Base-by-base conservation (phyloP, 2,329 filamentous ascomycete species). In the Claviceps pusilla region DNA sequence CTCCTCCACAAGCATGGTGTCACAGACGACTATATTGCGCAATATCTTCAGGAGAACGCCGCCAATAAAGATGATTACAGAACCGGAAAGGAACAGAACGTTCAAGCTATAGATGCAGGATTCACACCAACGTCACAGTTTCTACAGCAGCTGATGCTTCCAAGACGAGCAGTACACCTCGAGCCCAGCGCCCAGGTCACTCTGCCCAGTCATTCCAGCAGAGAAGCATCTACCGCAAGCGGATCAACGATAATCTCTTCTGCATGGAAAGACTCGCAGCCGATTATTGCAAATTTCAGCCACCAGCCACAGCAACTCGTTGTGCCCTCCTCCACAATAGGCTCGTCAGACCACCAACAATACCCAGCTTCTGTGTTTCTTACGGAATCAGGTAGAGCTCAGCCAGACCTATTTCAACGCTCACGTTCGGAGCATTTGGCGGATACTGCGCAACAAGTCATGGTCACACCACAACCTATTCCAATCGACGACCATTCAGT, bases 1-100 rank as follows among this genome's bases (percentile, higher is more conserved):
- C 70, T 89, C 19, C 72, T 88, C 39, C 70, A 73, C 52, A 68
- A 74, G 47, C 71, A 78, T 59, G 83, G 84, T 3, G 69, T 86
- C 28, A 66, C 69, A 46, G 77, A 83, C 56, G 69, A 73, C 7
- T 76, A 78, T 47, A 75, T 86, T 55, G 68, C 74, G 50, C 64
- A 64, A 47, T 73, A 66, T 54, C 57, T 74, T 11, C 66, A 69
- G 43, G 57, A 58, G 11, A 55, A 58, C 16, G 49, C 52, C 3
- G 42, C 47, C 24, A 49, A 50, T 19, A 41, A 58, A 14, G 54
- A 57, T 54, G 59, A 59, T 54, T 46, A 57, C 55, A 35, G 59
- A 55, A 45, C 52, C 2, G 45, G 43, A 41, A 54, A 57, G 12
- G 47, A 47, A 37, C 55, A 58, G 11, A 46, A 53, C 2, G 62